Percentiles rank a stretch among this genome's conserved stretches.
Conservation (phyloP, 208 protist genomes). For the Crithidia acanthocephali region DNA sequence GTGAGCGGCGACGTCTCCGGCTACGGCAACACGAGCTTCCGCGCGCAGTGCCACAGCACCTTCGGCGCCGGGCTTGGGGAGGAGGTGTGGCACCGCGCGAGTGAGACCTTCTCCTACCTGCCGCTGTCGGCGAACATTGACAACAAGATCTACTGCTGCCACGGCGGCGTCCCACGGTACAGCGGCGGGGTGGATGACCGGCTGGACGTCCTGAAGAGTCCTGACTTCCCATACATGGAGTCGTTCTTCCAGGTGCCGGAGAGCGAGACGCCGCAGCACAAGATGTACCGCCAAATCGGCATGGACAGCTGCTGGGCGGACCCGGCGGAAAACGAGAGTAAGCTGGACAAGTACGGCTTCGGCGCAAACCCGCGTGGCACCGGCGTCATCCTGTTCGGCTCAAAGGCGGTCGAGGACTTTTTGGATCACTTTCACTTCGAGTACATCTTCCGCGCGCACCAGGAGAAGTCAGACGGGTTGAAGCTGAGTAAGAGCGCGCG, state of each 20-base stretch:
- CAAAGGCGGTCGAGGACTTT: conserved; percentile 90
- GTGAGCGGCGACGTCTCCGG: conserved; percentile 92
- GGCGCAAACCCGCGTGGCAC: conserved; percentile 85
- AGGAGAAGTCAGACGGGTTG: conserved; percentile 93
- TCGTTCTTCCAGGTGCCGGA: conserved; percentile 87
- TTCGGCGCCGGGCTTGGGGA: conserved; percentile 87
- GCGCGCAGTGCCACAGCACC: conserved; percentile 82
- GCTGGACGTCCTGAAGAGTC: conserved; percentile 59
- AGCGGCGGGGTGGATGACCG: conserved; percentile 82
- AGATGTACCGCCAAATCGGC: conserved; percentile 73
- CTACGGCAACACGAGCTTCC: conserved; percentile 92
- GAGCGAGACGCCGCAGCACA: conserved; percentile 64
- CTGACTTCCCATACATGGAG: conserved; percentile 81
- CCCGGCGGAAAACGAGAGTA: conserved; percentile 83
- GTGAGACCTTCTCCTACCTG: conserved; percentile 83
- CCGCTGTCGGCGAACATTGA: conserved; percentile 94
- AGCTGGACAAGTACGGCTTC: conserved; percentile 86
- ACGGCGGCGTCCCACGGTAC: conserved; percentile 93
- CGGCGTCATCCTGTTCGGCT: conserved; percentile 89
- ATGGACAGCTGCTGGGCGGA: conserved; percentile 94
- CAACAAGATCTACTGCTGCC: conserved; percentile 93
- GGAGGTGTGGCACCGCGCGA: conserved; percentile 88
- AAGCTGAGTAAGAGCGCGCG: conserved; percentile 91
- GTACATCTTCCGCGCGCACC: conserved; percentile 94
- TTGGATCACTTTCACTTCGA: conserved; percentile 81